Evolutionary conservation across 768 basidiomycete genomes (phyloP), one percentile per base, ranked within the genome.

Genomic region (Amyloporia xantha): DNA sequence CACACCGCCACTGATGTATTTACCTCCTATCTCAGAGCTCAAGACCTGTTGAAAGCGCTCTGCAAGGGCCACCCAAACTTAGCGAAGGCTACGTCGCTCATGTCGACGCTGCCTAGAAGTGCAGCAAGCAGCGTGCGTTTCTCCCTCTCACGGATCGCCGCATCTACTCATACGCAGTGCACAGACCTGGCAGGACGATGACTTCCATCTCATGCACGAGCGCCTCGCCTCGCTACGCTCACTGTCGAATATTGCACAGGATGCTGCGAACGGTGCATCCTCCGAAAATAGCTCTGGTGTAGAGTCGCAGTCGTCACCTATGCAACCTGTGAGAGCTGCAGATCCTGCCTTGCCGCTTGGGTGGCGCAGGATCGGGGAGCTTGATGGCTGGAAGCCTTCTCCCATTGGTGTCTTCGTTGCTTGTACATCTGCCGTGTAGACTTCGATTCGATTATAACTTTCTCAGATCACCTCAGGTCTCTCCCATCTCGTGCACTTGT

Each of bases 351-450:
- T 68, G 5, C 62, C 66, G 1, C 51, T 56, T 6, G 86, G 84
- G 19, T 89, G 87, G 85, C 69, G 68, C 43, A 47, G 71, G 36
- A 65, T 82, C 11, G 66, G 71, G 24, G 61, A 61, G 19, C 64
- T 54, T 15, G 66, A 66, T 13, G 62, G 64, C 30, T 88, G 87
- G 87, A 72, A 67, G 53, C 72, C 81, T 2, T 82, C 78, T 58
- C 86, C 87, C 4, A 82, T 90, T 39, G 87, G 87, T 7, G 71
- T 85, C 43, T 76, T 69, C 51, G 55, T 62, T 10, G 26, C 38
- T 40, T 53, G 57, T 55, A 5, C 39, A 6, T 12, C 40, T 6
- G n/a, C 23, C 28, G n/a, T 6, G 12, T 33, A 33, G n/a, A n/a
- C n/a, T n/a, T n/a, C n/a, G n/a, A n/a, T n/a, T n/a, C n/a, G n/a